Base-by-base conservation (phyloP, 257 asterid genomes). In the Petunia axillaris region DNA sequence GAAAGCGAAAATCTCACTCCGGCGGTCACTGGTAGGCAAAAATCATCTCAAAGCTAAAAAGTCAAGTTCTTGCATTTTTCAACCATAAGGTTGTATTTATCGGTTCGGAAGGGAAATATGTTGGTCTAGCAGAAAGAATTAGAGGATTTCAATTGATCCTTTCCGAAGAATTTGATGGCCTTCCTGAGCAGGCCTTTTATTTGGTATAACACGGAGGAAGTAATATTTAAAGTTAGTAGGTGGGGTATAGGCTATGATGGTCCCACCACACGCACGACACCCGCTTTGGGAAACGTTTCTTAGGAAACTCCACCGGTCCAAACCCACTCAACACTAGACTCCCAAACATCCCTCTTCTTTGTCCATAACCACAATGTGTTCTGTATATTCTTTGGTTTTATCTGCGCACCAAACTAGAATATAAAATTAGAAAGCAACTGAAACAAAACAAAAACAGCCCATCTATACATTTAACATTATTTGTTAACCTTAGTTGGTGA, bases 261-360 rank as follows among this genome's bases (percentile, higher is more conserved):
- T 48, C 39, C 84, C 81, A 86, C 88, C 87, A 79, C 84, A 88
- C 87, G 82, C 92, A 86, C 89, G 84, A 80, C 86, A 83, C 57
- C 86, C 41, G 79, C 83, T 71, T 82, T 37, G 94, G 90, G 83
- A 82, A 85, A 80, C 84, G 88, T 54, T 79, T 83, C 83, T 80
- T 81, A 59, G 81, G 52, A 79, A 46, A 64, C 62, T 68, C 76
- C 37, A 16, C 80, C 77, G 63, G 63, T 74, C 82, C 85, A 70
- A 77, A 43, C 84, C 86, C 80, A 77, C 58, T n/a, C 77, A 65
- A 15, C 59, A 80, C 50, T 16, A 81, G 73, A 83, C 57, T 81
- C 76, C 60, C 85, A 81, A 87, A 88, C 84, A 84, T 88, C 84
- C 88, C 79, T 86, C 81, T 82, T 60, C 85, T 85, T 89, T 85